phyloP scores from a whole-genome alignment of 1,139 yeast genomes.

The Yamadazyma atlantica region DNA sequence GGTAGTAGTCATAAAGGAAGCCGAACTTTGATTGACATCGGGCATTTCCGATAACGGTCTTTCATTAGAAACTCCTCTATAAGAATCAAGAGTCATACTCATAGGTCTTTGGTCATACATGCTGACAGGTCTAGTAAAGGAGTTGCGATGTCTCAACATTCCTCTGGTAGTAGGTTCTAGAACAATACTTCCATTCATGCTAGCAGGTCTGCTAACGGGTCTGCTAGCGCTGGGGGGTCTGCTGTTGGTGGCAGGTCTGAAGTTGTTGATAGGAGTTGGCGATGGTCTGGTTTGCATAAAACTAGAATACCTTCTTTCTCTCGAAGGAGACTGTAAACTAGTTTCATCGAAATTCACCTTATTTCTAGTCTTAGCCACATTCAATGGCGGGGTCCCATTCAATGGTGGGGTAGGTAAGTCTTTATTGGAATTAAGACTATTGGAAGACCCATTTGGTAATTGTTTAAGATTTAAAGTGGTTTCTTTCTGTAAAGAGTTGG shows the following conservation, averaged over 20 bases:
- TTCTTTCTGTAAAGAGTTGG: slow-evolving; percentile 5
- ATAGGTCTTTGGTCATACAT: slow-evolving; percentile 10
- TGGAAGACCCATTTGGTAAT: background rate
- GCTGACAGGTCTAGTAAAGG: slow-evolving; percentile 8
- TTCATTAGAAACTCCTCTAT: slow-evolving; percentile 11
- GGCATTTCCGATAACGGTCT: slow-evolving; percentile 5
- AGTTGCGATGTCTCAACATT: slow-evolving; percentile 8
- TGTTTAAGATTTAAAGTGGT: slow-evolving; percentile 2
- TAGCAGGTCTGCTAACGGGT: background rate
- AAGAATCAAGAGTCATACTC: slow-evolving; percentile 12
- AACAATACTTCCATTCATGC: too few species aligned
- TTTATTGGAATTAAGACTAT: slow-evolving; percentile 4
- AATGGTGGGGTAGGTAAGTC: slow-evolving; percentile 6
- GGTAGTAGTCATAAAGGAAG: slow-evolving; percentile 5
- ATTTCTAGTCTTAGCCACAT: slow-evolving; percentile 9
- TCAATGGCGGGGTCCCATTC: slow-evolving; percentile 7
- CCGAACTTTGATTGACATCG: background rate
- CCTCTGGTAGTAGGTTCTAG: too few species aligned
- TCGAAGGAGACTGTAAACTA: slow-evolving; percentile 2
- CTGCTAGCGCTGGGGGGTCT: too few species aligned
- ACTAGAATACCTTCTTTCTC: background rate
- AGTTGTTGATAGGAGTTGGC: background rate
- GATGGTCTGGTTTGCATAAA: background rate
- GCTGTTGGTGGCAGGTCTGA: too few species aligned
- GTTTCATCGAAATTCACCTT: slow-evolving; percentile 3